These are phyloP conservation scores for Singerocomus inundabilis DNA, from an alignment of 1,284 basidiomycete species.

Conservation along the genomic window DNA sequence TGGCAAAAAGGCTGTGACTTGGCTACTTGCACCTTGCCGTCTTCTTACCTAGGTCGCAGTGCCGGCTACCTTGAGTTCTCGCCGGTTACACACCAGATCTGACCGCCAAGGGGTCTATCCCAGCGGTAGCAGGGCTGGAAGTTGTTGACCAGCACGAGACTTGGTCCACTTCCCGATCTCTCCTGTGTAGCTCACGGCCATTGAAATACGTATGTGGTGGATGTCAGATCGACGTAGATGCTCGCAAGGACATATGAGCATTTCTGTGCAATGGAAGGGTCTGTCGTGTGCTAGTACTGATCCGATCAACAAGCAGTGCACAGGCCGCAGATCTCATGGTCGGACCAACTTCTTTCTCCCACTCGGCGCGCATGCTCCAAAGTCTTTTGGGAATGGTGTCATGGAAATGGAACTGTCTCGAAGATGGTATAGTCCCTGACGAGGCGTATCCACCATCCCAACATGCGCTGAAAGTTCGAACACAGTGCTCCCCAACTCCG, in stretches of 20 bases:
- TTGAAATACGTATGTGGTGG: background rate
- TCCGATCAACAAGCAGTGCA: constrained; percentile 1
- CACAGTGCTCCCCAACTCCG: background rate
- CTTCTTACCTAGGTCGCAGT: constrained; percentile 9
- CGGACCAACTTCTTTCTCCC: background rate
- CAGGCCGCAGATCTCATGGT: background rate
- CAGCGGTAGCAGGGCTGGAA: background rate
- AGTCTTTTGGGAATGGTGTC: background rate
- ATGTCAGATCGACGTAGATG: constrained; percentile 13
- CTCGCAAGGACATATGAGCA: constrained; percentile 8
- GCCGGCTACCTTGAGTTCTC: background rate
- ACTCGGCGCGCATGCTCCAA: background rate
- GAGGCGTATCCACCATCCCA: background rate
- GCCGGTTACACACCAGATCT: background rate
- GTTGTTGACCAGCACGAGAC: background rate
- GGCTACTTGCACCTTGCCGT: background rate
- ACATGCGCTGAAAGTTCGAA: no score
- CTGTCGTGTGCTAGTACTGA: background rate
- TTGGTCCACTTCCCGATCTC: background rate
- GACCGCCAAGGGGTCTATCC: no score
- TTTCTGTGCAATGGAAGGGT: constrained; percentile 21
- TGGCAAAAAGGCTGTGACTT: constrained; percentile 3
- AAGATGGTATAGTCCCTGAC: background rate
- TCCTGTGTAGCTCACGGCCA: no score
- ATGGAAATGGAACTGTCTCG: background rate